phyloP scores from a whole-genome alignment of 108 stramenopile species.

The Chaetoceros tenuissimus region DNA sequence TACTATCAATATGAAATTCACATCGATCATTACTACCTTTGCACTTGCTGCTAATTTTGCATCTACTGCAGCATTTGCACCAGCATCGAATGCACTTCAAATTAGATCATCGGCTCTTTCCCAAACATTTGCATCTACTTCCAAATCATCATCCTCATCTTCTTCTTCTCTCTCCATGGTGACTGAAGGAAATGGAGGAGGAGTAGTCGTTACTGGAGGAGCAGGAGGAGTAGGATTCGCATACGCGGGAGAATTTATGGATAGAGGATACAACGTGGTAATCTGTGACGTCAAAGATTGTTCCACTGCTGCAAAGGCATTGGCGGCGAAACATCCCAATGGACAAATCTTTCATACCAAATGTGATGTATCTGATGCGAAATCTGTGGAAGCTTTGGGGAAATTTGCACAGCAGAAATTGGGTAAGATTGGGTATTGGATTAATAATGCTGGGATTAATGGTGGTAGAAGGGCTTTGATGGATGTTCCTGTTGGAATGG shows the following conservation, averaged over 20 bases:
- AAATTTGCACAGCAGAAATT: conserved; percentile 70
- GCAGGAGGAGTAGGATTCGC: conserved; percentile 89
- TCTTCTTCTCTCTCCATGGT: too few relatives aligned
- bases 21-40: too few relatives aligned
- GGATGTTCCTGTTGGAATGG: conserved; percentile 62
- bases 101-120: too few relatives aligned
- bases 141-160: too few relatives aligned
- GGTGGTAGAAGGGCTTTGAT: conserved; percentile 76
- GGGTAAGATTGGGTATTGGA: conserved; percentile 83
- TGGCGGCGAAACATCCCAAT: conserved; percentile 51
- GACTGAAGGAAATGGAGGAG: conserved; percentile 19
- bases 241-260: conserved; percentile 89
- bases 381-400: conserved; percentile 53
- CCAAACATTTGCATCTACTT: too few relatives aligned
- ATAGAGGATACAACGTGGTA: conserved; percentile 78
- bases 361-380: conserved; percentile 75
- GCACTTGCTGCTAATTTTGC: too few relatives aligned
- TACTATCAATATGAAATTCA: too few relatives aligned
- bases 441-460: conserved; percentile 89
- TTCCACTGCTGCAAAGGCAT: conserved; percentile 53
- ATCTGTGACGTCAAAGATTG: conserved; percentile 86
- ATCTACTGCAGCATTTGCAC: too few relatives aligned
- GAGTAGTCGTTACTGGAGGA: conserved; percentile 76
- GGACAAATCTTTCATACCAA: conserved; percentile 69
- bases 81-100: too few relatives aligned